Evolutionary conservation across 1,284 basidiomycete genomes (phyloP), one percentile per base, ranked within the genome.

Genomic region (Pascua sp.): DNA sequence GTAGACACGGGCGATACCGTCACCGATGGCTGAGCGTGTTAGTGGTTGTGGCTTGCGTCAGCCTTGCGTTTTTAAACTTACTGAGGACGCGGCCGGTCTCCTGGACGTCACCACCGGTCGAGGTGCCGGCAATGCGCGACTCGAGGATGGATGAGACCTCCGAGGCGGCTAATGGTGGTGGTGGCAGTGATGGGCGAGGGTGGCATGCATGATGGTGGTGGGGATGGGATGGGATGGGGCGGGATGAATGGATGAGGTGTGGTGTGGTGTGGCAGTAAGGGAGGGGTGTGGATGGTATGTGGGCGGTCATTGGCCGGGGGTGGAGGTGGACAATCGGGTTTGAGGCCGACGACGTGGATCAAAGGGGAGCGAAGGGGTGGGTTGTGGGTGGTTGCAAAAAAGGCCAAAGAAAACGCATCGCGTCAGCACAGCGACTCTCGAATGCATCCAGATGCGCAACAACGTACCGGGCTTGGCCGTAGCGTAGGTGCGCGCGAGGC

Each of bases 1-100:
- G 79, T 95, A 98, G 76, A 98, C 94, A 87, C 94, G 93, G 80
- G 91, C 92, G 78, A 98, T 97, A 95, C 94, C 95, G 81, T 98
- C 95, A 91, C 94, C 94, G 72, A 98, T 95, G 81, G 92, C 91
- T 92, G 72, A 55, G 60, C 63, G 57, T 32, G n/a, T 51, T 16
- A 51, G 49, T 24, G 18, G 42, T 10, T 53, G 32, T 45, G 24
- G 24, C 24, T 32, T 32, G 3, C 24, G 24, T 32, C 3, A 32
- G 24, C 24, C 24, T 32, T 11, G 15, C 2, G n/a, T 3, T 32
- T 4, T 32, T 9, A 9, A 16, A 85, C 90, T 68, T 77, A 93
- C 90, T 97, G 80, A 98, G 82, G 70, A 98, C 95, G 79, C 93
- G 92, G 76, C 95, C 95, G 64, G 95, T 98, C 83, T 98, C 95